phyloP scores from a whole-genome alignment of 179 eudicot species.

The Corrigiola litoralis region DNA sequence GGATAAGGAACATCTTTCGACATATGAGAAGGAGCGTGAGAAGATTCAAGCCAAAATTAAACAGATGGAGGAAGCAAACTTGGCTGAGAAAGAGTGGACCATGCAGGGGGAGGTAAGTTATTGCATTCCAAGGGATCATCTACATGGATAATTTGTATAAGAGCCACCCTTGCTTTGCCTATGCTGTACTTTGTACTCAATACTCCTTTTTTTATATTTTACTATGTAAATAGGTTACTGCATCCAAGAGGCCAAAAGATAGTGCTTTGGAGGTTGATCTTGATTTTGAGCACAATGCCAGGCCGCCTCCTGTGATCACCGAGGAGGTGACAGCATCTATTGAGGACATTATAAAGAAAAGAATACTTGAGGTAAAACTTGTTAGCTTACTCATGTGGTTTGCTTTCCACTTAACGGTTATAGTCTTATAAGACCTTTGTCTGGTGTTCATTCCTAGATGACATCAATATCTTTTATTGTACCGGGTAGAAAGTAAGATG shows the following conservation, averaged over 20 bases:
- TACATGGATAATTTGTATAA: not conserved
- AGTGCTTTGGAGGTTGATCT: slow-evolving; percentile 95
- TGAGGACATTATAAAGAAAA: slow-evolving; percentile 84
- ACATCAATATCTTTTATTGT: not conserved
- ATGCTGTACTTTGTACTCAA: not conserved
- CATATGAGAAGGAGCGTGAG: slow-evolving; percentile 61
- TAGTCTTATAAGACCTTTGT: not conserved
- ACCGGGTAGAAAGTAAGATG: not conserved
- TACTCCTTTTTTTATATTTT: not conserved
- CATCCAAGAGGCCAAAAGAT: slow-evolving; percentile 86
- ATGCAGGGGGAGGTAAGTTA: slow-evolving; percentile 86
- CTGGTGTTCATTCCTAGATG: not conserved
- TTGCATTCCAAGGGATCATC: not conserved
- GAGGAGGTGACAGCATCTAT: slow-evolving; percentile 83
- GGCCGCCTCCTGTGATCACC: slow-evolving; percentile 91
- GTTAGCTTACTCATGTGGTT: not conserved
- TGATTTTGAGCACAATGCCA: slow-evolving; percentile 86
- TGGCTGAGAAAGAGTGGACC: slow-evolving; percentile 78
- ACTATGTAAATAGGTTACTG: slow-evolving; percentile 53
- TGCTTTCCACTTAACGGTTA: not conserved
- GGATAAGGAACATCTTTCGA: slow-evolving; percentile 60
- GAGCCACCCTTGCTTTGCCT: not conserved
- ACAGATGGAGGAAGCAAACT: slow-evolving; percentile 77
- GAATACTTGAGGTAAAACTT: slow-evolving; percentile 67
- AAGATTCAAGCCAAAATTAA: slow-evolving; percentile 60